Conservation (phyloP, 2,329 filamentous ascomycete species). For the Pseudopithomyces chartarum region DNA sequence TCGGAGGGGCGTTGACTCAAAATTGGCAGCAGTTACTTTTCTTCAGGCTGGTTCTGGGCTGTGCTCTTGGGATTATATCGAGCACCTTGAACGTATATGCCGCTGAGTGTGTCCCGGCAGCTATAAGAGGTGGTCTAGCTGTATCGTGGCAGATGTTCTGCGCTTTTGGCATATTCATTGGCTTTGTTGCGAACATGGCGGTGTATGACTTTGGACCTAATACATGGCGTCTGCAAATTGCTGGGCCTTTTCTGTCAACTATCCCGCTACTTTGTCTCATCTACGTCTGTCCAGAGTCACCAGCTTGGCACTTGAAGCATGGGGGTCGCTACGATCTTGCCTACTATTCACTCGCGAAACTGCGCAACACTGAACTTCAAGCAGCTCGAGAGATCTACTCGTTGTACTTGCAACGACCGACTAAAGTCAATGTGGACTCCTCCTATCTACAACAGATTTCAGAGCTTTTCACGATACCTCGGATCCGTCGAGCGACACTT, state of each 20-base stretch:
- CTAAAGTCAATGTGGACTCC: conserved; percentile 24
- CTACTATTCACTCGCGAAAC: conserved; percentile 34
- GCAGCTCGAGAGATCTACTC: conserved; percentile 51
- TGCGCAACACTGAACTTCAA: conserved; percentile 41
- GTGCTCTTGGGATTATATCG: not conserved
- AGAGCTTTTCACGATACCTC: conserved; percentile 69
- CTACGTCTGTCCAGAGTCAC: conserved; percentile 42
- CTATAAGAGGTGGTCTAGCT: conserved; percentile 46
- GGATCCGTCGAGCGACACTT: conserved; percentile 71
- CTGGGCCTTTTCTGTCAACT: conserved; percentile 32
- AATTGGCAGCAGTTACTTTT: conserved; percentile 11
- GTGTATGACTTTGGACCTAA: conserved; percentile 33
- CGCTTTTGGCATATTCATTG: conserved; percentile 37
- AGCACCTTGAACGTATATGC: conserved; percentile 17
- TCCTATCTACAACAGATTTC: conserved; percentile 28
- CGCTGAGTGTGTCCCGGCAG: conserved; percentile 44
- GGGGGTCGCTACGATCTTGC: conserved; percentile 39
- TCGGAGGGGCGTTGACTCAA: conserved; percentile 3
- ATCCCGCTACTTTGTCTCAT: conserved; percentile 29
- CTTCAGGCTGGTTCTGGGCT: conserved; percentile 1
- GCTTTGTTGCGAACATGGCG: conserved; percentile 34
- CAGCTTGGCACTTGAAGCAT: conserved; percentile 42
- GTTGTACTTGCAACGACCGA: conserved; percentile 40
- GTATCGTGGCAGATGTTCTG: conserved; percentile 48
- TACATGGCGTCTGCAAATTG: conserved; percentile 37